A percentile compares a stretch with the other conserved stretches of the same genome.
phyloP scores from a whole-genome alignment of 805 yeast species.

The Hanseniaspora meyeri region DNA sequence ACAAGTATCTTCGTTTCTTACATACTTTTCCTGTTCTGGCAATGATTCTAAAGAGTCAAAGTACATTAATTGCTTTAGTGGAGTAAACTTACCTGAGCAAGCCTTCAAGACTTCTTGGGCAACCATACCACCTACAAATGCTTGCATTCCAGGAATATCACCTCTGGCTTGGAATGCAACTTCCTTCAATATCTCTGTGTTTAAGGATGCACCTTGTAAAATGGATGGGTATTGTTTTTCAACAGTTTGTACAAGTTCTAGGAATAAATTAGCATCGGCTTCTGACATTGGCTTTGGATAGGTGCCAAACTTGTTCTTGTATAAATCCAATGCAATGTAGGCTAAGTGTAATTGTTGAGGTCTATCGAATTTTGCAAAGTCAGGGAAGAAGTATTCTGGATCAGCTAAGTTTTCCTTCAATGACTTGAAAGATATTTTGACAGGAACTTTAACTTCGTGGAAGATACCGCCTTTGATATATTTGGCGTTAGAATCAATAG shows the following conservation, averaged over 20 bases:
- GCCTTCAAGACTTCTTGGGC: conserved; percentile 97
- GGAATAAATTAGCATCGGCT: conserved; percentile 58
- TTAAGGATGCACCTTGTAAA: conserved; percentile 41
- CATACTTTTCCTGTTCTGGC: conserved; percentile 46
- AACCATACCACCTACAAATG: conserved; percentile 82
- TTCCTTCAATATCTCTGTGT: conserved; percentile 55
- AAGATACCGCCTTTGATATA: conserved; percentile 79
- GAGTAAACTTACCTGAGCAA: conserved; percentile 89
- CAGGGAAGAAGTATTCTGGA: conserved; percentile 75
- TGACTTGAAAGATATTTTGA: conserved; percentile 46
- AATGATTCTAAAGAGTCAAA: conserved; percentile 88
- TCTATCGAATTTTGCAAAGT: conserved; percentile 87
- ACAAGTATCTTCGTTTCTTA: conserved; percentile 60
- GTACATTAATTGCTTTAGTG: conserved; percentile 81
- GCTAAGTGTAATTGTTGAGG: conserved; percentile 85
- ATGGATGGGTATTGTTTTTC: conserved; percentile 41
- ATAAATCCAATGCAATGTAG: conserved; percentile 76
- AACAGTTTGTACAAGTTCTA: conserved; percentile 48
- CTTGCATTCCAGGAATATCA: conserved; percentile 79
- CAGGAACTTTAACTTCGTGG: conserved; percentile 84
- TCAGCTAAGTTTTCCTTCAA: conserved; percentile 50
- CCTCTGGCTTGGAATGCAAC: conserved; percentile 80
- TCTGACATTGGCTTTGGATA: conserved; percentile 69
- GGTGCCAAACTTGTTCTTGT: conserved; percentile 43
- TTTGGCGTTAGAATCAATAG: conserved; percentile 21